A percentile compares a stretch with the other conserved stretches of the same genome.
Evolutionary conservation across 2,329 filamentous ascomycete genomes (phyloP).

Genomic region (Trichoderma asperellum): DNA sequence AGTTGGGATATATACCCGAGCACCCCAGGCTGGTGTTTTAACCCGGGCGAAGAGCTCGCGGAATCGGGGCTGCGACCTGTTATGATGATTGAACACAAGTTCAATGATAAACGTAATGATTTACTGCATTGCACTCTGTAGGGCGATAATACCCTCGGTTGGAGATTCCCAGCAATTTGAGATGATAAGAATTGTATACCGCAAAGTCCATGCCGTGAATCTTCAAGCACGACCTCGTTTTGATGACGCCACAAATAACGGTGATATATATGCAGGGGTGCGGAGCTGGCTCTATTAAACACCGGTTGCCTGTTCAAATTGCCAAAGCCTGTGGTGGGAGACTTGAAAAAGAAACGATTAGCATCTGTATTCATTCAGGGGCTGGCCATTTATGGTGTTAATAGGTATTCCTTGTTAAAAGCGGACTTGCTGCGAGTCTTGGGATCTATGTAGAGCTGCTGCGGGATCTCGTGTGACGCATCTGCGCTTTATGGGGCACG

Average conservation of each 20-base stretch:
- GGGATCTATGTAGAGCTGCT: neutral
- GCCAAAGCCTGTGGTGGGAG: neutral
- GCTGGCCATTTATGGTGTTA: neutral
- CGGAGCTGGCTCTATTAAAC: neutral
- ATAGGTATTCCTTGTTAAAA: neutral
- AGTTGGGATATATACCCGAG: conserved; percentile 6
- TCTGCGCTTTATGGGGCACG: neutral
- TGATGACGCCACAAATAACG: neutral
- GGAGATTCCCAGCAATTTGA: neutral
- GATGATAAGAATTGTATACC: too few species aligned
- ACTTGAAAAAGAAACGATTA: neutral
- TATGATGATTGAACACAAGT: neutral
- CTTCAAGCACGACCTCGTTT: neutral
- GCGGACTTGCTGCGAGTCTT: neutral
- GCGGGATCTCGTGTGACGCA: conserved; percentile 18
- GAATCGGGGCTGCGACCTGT: neutral
- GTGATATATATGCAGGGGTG: neutral
- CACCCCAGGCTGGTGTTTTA: conserved; percentile 11
- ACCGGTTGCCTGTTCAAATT: neutral
- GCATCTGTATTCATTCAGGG: neutral
- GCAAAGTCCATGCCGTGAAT: neutral
- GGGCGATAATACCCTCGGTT: neutral
- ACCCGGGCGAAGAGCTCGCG: neutral
- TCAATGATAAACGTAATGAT: neutral
- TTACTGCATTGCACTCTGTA: neutral